Conservation (phyloP, 257 asterid genomes). For the Solanum clarkiae region DNA sequence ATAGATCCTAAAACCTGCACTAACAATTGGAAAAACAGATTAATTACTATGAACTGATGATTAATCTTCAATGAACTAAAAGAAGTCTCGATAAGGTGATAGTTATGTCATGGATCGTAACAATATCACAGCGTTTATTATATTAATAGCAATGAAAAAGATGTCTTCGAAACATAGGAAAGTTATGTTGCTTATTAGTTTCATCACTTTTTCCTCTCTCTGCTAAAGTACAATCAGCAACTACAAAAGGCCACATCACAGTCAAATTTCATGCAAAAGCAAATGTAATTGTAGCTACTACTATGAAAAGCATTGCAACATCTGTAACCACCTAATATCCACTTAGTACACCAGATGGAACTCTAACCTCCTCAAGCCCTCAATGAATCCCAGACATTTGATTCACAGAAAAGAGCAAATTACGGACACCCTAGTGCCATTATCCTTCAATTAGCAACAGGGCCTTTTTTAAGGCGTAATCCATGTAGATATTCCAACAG, state of each 20-base stretch:
- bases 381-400: background rate
- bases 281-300: background rate
- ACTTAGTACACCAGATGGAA: background rate
- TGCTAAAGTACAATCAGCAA: background rate
- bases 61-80: background rate
- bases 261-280: background rate
- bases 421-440: background rate
- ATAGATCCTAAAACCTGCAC: conserved; percentile 61
- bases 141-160: background rate
- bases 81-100: background rate
- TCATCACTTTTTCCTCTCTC: background rate
- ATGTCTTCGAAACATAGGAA: background rate
- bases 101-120: background rate
- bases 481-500: background rate
- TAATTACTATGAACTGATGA: background rate
- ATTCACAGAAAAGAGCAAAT: background rate
- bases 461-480: background rate
- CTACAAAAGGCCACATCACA: background rate
- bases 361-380: background rate
- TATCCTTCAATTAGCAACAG: background rate
- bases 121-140: background rate
- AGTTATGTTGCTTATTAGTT: background rate
- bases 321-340: background rate
- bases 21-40: background rate
- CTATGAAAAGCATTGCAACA: background rate